phyloP scores from a whole-genome alignment of 306 rosid species.

The Herpetospermum pedunculosum region DNA sequence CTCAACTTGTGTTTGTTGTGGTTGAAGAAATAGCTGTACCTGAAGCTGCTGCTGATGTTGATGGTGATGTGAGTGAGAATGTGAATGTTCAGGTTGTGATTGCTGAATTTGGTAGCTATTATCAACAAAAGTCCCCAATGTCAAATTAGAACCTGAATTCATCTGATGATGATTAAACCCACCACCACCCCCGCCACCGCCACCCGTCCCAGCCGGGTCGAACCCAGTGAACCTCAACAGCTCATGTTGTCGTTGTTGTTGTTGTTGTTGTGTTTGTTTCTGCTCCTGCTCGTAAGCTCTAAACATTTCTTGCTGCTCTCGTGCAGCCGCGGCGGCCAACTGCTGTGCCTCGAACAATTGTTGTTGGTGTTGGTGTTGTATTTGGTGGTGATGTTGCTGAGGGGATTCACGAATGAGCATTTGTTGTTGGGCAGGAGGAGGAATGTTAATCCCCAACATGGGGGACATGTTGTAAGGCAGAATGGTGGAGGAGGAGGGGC shows the following conservation, averaged over 20 bases:
- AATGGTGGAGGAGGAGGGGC: constrained; percentile 16
- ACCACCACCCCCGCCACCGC: neutral
- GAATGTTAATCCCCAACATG: constrained; percentile 14
- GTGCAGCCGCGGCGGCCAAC: constrained; percentile 44
- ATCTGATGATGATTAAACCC: constrained; percentile 44
- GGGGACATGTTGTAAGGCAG: constrained; percentile 30
- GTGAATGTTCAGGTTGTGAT: constrained; percentile 22
- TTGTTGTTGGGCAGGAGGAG: neutral
- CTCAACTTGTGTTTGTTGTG: constrained; percentile 16
- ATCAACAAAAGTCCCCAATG: constrained; percentile 58
- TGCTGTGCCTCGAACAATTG: constrained; percentile 69
- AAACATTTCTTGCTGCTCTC: constrained; percentile 62
- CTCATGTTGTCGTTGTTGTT: neutral
- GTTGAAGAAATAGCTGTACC: constrained; percentile 54
- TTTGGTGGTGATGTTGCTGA: constrained; percentile 16
- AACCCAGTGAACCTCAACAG: constrained; percentile 42
- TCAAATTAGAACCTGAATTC: constrained; percentile 26
- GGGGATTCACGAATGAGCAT: constrained; percentile 45
- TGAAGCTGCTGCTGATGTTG: constrained; percentile 34
- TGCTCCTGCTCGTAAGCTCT: constrained; percentile 38
- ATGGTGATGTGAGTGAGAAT: constrained; percentile 13
- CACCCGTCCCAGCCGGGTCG: constrained; percentile 23
- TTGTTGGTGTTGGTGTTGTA: constrained; percentile 23
- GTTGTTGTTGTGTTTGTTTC: constrained; percentile 10
- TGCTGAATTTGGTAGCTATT: constrained; percentile 41